Evolutionary conservation across 2,329 filamentous ascomycete species (phyloP), one percentile per base, ranked within the genome.

Genomic region (Meredithiella fracta): DNA sequence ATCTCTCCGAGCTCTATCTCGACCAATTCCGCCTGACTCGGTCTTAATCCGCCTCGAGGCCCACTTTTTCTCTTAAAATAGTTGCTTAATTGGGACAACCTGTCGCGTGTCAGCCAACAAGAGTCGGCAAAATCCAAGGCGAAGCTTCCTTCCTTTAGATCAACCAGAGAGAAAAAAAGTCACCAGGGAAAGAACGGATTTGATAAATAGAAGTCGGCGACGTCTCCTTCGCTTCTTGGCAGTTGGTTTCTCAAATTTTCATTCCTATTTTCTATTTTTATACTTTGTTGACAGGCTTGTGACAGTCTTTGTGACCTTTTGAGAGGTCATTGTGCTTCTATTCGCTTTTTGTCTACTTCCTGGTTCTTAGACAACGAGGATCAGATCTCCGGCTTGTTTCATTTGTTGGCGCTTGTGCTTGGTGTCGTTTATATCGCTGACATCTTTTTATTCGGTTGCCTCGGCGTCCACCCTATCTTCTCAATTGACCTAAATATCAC

Each of bases 381-480:
- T 53, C 26, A 40, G 34, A 11, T 7, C 51, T 53, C 25, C 23
- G 51, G 51, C 34, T 31, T 38, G 37, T 53, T 40, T 53, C 51
- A 38, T 23, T 11, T n/a, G 15, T 42, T 15, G 17, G 7, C 31
- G 51, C n/a, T 3, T 20, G 20, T 23, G 1, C 1, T 17, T 49
- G 47, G 50, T 8, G 26, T 38, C 29, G 31, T 23, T 14, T 51
- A 51, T 29, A n/a, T 26, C 25, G 25, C 34, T 37, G 17, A 52
- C 50, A n/a, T 51, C 37, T 57, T 34, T 54, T 54, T 47, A 25
- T 34, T 34, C 29, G 5, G 11, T 11, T 34, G 29, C 29, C 29
- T 11, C 29, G 5, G 29, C 29, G 29, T 34, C 29, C 29, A 34
- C 11, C 11, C 11, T 5, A 5, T 34, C 11, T 34, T 34, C 29